Base-by-base conservation (phyloP, 495 filamentous ascomycete genomes). In the Trichoderma virens region DNA sequence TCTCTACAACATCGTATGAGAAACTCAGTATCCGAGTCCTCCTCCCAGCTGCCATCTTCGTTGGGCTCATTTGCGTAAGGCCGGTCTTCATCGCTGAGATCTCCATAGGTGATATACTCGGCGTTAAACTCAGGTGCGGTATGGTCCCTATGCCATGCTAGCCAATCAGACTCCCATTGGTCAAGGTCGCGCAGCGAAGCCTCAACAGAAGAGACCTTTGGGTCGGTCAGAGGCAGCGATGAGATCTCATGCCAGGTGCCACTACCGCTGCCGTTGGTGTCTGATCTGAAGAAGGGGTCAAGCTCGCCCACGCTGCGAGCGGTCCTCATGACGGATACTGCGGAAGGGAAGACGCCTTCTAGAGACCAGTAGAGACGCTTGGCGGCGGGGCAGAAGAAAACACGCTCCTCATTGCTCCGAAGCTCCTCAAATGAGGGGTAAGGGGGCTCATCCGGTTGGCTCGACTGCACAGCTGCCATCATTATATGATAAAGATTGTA, bases 361-460 rank as follows among this genome's bases (percentile, higher is more conserved):
- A 68, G 62, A 34, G 63, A 60, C 69, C 65, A 70, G 38, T 67
- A 65, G 63, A 70, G 65, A 60, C 67, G 69, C 60, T 69, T 43
- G 39, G 35, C 47, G 59, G 59, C 65, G 47, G 61, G 67, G 59
- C 67, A 69, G 43, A 47, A 47, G 43, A 45, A 1, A 38, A 63
- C 68, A 62, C 23, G 62, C 41, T 62, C 16, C 56, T 32, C 14
- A 43, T 61, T 45, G 62, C 43, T 38, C 25, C 34, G 54, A 68
- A 69, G 66, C 59, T 67, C 66, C 65, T 63, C 59, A 60, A 59
- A 45, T 14, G 66, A 59, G 59, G 14, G 66, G 23, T 45, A 66
- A 45, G 41, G 63, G 45, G 64, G 66, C 20, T 34, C 65, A 9
- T 66, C 65, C 35, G 34, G 34, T 41, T 65, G 64, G 65, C 54